A percentile compares a stretch with the other conserved stretches of the same genome.
These are phyloP conservation scores for Symbiodinium pilosum DNA, from an alignment of 73 alveolate species.

Conservation along the genomic window DNA sequence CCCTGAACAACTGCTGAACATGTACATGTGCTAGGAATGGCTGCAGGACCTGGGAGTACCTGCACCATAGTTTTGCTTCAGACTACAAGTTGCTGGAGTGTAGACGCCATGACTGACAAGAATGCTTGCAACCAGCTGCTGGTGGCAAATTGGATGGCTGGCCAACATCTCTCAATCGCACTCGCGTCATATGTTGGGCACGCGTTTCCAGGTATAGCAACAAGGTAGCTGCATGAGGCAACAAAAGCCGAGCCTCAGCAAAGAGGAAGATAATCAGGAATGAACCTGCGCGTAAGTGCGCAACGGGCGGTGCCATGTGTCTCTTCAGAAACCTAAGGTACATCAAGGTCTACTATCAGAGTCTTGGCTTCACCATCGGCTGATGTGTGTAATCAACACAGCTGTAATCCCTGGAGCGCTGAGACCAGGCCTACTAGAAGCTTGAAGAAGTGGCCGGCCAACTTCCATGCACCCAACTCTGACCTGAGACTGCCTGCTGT, in stretches of 20 bases:
- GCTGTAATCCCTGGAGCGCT: neutral
- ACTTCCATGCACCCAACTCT: slow-evolving; percentile 73
- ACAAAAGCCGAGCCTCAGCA: slow-evolving; percentile 36
- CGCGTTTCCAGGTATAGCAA: too few species aligned
- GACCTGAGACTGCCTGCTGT: too few species aligned
- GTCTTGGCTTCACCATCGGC: neutral
- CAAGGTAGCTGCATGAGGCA: too few species aligned
- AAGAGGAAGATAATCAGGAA: slow-evolving; percentile 62
- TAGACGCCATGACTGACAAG: too few species aligned
- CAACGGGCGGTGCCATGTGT: neutral
- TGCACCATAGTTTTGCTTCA: neutral
- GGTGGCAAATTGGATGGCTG: too few species aligned
- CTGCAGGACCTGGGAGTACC: neutral
- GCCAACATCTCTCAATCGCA: too few species aligned
- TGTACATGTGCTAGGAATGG: neutral
- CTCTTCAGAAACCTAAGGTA: neutral
- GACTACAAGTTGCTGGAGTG: too few species aligned
- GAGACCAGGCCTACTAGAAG: slow-evolving; percentile 51
- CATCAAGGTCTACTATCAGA: neutral
- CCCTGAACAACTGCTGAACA: too few species aligned
- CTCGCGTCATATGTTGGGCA: neutral
- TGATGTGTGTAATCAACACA: neutral
- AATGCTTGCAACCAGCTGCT: too few species aligned
- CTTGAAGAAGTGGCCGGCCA: slow-evolving; percentile 78
- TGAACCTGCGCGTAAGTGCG: neutral